A percentile compares a stretch with the other conserved stretches of the same genome.
These are phyloP conservation scores for Tulasnella sp. DNA, from an alignment of 768 basidiomycete species.

Conservation along the genomic window DNA sequence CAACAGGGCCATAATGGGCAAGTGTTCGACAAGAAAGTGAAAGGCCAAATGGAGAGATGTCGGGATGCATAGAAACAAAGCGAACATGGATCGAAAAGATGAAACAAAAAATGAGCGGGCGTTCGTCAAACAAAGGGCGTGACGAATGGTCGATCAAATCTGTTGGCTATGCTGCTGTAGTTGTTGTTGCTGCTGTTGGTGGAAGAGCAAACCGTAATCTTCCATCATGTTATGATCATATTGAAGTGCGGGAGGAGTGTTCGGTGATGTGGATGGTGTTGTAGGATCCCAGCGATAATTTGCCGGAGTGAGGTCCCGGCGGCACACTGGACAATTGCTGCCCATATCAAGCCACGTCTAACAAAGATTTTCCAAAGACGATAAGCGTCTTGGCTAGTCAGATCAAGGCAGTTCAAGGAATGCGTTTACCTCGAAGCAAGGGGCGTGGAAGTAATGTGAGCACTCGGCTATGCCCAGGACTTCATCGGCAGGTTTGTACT, in stretches of 20 bases:
- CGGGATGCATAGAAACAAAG: too few species aligned
- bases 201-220: too few species aligned
- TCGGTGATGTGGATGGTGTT: neutral
- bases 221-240: too few species aligned
- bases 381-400: neutral
- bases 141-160: too few species aligned
- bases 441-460: slow-evolving; percentile 19
- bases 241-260: neutral
- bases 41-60: too few species aligned
- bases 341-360: slow-evolving; percentile 12
- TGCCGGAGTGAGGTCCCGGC: slow-evolving; percentile 7
- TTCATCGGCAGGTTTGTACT: slow-evolving; percentile 21
- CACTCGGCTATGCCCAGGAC: slow-evolving; percentile 15
- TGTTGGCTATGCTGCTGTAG: too few species aligned
- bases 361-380: neutral
- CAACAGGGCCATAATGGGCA: too few species aligned
- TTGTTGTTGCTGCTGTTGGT: too few species aligned
- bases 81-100: too few species aligned
- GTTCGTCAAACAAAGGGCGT: too few species aligned
- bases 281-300: slow-evolving; percentile 6
- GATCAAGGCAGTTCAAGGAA: neutral
- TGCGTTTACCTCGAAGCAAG: slow-evolving; percentile 13
- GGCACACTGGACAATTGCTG: slow-evolving; percentile 7
- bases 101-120: too few species aligned
- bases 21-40: too few species aligned